Base-by-base conservation (phyloP, 495 filamentous ascomycete species). In the Cercophora newfieldiana region DNA sequence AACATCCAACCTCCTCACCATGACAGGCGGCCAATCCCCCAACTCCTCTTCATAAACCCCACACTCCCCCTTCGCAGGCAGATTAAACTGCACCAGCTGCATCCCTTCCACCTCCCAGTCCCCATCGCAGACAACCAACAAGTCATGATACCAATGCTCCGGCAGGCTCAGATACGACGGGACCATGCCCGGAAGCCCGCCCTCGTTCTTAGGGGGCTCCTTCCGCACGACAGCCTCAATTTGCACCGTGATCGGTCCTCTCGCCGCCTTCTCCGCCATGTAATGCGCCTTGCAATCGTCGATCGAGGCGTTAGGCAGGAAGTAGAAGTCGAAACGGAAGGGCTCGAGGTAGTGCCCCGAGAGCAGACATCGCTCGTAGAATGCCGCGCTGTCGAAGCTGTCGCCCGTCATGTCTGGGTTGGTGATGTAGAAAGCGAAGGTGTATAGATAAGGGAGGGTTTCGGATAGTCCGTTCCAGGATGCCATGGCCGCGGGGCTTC, bases 371-470 rank as follows among this genome's bases (percentile, higher is more conserved):
- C 21, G 48, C 18, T 51, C 6, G 48, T 51, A 51, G 6, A 51
- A 51, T 4, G 16, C 21, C 5, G 21, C 48, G 48, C 48, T 51
- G 48, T 51, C 48, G 18, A 51, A 51, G 18, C 4, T 24, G 21
- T 51, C 18, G 16, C 48, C 4, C 5, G 48, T 51, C 16, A 51
- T 6, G 16, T 6, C 4, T 3, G 48, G 48, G 48, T 51, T 51
- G 48, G 48, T 51, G 48, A 51, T 51, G 48, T 51, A 51, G 48
- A 51, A 51, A 16, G 48, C 48, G 48, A 51, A 51, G 18, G 48
- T 7, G 48, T 51, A 51, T 4, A 51, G 48, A 24, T 51, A 51
- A 4, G 48, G 48, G 18, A 51, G 48, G 5, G 48, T 19, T 19
- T 19, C 21, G 6, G 48, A 19, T 4, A 24, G 48, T 4, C 18